Base-by-base conservation (phyloP, 1,139 yeast genomes). In the Suhomyces bolitotheri region DNA sequence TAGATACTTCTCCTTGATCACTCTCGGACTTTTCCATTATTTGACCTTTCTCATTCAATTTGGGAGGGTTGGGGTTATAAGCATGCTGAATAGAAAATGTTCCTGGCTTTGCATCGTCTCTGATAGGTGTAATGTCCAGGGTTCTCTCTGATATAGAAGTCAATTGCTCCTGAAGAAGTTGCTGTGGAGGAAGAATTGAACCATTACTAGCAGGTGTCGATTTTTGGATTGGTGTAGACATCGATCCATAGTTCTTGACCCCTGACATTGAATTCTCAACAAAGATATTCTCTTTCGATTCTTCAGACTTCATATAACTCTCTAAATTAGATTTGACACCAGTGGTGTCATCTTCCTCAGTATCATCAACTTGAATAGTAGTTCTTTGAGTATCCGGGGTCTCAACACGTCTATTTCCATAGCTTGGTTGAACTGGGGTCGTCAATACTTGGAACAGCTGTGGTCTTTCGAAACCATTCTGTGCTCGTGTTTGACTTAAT, bases 351-450 rank as follows among this genome's bases (percentile, higher is more conserved):
- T 54, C 58, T 20, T 64, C 64, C 28, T 58, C 64, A 40, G 53
- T 60, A 20, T 64, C 73, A 31, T 66, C 72, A 14, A 66, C 71
- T 47, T 70, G 73, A 7, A 70, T 55, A 2, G 75, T 70, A 1
- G 76, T 71, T 27, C 69, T 47, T 45, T 71, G 76, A 14, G 76
- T 71, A 41, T 71, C 76, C 2, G 76, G 76, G 1, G 76, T 71
- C 34, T 68, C 74, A 11, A 53, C 51, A 4, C 49, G 40, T 11
- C 36, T 20, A 16, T 36, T 45, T 21, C 48, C 41, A 23, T 49
- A 49, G 11, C 44, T 38, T 5, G 63, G 52, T 41, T 69, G 72
- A 4, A 67, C 58, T 5, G 76, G 76, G 1, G 76, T 70, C 1
- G 67, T 63, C 41, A 65, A 50, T 10, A 54, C 50, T 29, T 39